Percentiles rank a stretch among this genome's conserved stretches.
Conservation (phyloP, 495 filamentous ascomycete species). For the Chaetomium tenue region DNA sequence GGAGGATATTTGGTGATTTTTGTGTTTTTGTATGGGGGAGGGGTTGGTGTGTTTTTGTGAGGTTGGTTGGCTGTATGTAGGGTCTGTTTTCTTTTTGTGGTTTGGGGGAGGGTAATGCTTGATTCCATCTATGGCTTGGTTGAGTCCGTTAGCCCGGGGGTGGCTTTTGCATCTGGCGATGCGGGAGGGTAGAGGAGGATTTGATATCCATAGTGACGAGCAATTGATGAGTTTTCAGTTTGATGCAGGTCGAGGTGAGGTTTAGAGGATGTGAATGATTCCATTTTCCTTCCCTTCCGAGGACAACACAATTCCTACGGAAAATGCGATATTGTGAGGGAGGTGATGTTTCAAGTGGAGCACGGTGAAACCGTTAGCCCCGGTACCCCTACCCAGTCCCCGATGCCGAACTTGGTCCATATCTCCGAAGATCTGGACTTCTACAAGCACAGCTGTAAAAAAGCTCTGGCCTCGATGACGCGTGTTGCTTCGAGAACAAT, state of each 20-base stretch:
- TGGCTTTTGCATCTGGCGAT: neutral
- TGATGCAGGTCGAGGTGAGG: neutral
- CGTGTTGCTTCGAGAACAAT: neutral
- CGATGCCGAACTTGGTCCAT: too few relatives aligned
- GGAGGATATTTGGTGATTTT: slow-evolving; percentile 51
- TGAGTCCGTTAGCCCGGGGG: neutral
- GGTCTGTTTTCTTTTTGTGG: neutral
- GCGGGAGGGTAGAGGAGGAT: slow-evolving; percentile 12
- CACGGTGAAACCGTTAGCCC: neutral
- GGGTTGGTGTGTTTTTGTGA: neutral
- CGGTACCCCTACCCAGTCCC: too few relatives aligned
- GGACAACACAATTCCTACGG: neutral
- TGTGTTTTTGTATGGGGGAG: neutral
- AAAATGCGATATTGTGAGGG: neutral
- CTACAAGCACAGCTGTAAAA: too few relatives aligned
- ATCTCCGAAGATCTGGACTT: too few relatives aligned
- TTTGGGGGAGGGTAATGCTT: slow-evolving; percentile 8
- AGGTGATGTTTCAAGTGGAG: neutral
- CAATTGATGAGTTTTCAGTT: slow-evolving; percentile 1
- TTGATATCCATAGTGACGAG: slow-evolving; percentile 20
- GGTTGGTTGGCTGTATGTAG: neutral
- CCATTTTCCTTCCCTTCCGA: too few relatives aligned
- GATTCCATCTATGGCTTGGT: neutral
- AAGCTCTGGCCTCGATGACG: too few relatives aligned
- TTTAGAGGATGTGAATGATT: neutral